phyloP scores from a whole-genome alignment of 1,284 basidiomycete genomes.

The Cutaneotrichosporon sp. region DNA sequence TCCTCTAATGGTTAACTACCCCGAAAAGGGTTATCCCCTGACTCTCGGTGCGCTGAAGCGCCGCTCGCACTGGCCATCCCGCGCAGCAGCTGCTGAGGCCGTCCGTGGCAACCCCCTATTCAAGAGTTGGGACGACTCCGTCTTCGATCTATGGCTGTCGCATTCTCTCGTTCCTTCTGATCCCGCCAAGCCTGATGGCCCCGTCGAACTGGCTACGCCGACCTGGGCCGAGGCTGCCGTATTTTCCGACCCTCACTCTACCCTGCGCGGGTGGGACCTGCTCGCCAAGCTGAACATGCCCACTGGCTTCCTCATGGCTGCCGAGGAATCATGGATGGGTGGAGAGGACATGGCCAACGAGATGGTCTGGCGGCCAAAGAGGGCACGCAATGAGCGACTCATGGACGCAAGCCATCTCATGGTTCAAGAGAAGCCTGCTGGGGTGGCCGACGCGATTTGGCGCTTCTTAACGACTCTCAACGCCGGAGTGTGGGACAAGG shows the following conservation, averaged over 20 bases:
- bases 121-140: slow-evolving; percentile 54
- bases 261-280: slow-evolving; percentile 37
- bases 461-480: slow-evolving; percentile 27
- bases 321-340: slow-evolving; percentile 25
- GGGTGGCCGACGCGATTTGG: slow-evolving; percentile 29
- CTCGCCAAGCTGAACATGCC: slow-evolving; percentile 28
- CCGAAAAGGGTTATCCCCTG: slow-evolving; percentile 16
- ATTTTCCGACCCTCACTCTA: slow-evolving; percentile 29
- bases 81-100: slow-evolving; percentile 59
- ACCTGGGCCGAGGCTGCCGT: slow-evolving; percentile 34
- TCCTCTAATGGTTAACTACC: slow-evolving; percentile 11
- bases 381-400: slow-evolving; percentile 30
- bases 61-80: slow-evolving; percentile 57
- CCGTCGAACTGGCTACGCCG: slow-evolving; percentile 35
- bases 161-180: slow-evolving; percentile 56
- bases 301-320: slow-evolving; percentile 35
- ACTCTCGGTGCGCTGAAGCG: slow-evolving; percentile 57
- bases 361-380: slow-evolving; percentile 32
- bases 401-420: slow-evolving; percentile 31
- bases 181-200: neutral
- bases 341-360: slow-evolving; percentile 17
- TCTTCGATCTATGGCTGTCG: slow-evolving; percentile 63
- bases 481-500: slow-evolving; percentile 8
- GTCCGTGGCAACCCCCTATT: slow-evolving; percentile 53
- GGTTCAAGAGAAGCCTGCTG: slow-evolving; percentile 38